Percentiles rank a stretch among this genome's conserved stretches.
Conservation (phyloP, 331 rosid species). For the Acacia pycnantha region DNA sequence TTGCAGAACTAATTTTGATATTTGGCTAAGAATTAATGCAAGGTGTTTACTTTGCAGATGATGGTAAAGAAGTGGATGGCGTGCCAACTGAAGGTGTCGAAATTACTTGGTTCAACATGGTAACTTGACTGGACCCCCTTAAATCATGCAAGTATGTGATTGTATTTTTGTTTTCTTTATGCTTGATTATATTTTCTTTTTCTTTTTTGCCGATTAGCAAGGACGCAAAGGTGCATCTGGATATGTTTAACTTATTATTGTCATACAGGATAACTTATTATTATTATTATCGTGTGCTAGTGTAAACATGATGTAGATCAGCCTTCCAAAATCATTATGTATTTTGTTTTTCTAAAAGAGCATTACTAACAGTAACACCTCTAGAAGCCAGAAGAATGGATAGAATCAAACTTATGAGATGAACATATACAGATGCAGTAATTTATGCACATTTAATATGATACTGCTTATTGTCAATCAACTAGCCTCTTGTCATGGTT, state of each 20-base stretch:
- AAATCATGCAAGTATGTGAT: conserved; percentile 23
- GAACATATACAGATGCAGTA: not conserved
- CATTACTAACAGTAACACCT: not conserved
- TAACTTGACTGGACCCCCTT: conserved; percentile 27
- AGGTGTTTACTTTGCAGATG: conserved; percentile 60
- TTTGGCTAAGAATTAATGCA: conserved; percentile 7
- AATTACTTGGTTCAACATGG: conserved; percentile 81
- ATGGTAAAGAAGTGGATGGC: conserved; percentile 82
- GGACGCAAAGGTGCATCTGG: conserved; percentile 1
- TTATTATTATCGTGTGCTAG: not conserved
- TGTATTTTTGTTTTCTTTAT: not conserved
- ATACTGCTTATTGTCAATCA: not conserved
- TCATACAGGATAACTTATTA: not conserved
- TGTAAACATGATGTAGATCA: not conserved
- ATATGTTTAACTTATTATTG: not conserved
- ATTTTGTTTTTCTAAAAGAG: not conserved
- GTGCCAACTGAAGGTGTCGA: conserved; percentile 85
- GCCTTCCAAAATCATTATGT: conserved; percentile 4
- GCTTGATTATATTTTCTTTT: not conserved
- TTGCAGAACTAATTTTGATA: conserved; percentile 7
- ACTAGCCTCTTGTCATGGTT: conserved; percentile 6
- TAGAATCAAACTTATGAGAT: not conserved
- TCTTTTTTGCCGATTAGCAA: not conserved
- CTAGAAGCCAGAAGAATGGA: not conserved
- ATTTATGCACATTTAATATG: not conserved